These are phyloP conservation scores for Lentinus tigrinus DNA, from an alignment of 768 basidiomycete genomes.

Conservation along the genomic window DNA sequence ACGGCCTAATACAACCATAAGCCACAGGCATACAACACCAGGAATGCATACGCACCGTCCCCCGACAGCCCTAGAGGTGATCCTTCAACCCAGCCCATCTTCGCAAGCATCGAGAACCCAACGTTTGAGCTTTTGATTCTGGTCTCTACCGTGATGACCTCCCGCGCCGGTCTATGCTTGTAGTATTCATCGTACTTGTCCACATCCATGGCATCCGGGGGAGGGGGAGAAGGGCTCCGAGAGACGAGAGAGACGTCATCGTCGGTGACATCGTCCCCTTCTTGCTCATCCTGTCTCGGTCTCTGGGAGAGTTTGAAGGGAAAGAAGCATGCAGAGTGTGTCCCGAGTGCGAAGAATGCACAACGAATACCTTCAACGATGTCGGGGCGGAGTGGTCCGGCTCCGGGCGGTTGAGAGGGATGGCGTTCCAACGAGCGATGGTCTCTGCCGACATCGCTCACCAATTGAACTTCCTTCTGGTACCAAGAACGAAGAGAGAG, in stretches of 20 bases:
- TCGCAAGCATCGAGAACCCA: conserved; percentile 77
- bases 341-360: conserved; percentile 42
- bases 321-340: conserved; percentile 55
- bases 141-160: conserved; percentile 79
- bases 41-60: conserved; percentile 54
- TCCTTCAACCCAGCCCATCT: conserved; percentile 82
- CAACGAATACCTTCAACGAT: conserved; percentile 70
- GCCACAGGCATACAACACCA: background rate
- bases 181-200: conserved; percentile 67
- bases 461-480: background rate
- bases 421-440: conserved; percentile 73
- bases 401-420: conserved; percentile 46
- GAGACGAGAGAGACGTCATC: conserved; percentile 75
- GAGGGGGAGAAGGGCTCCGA: conserved; percentile 69
- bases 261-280: conserved; percentile 52
- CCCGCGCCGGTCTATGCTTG: conserved; percentile 46
- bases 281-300: conserved; percentile 40
- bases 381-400: conserved; percentile 14
- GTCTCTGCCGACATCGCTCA: conserved; percentile 60
- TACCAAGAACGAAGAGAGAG: background rate
- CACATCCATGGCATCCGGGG: conserved; percentile 50
- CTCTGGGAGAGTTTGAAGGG: conserved; percentile 56
- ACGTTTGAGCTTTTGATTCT: conserved; percentile 77
- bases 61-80: conserved; percentile 73
- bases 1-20: conserved; percentile 49